Base-by-base conservation (phyloP, 2,329 filamentous ascomycete genomes). In the Sphaerulina musiva region DNA sequence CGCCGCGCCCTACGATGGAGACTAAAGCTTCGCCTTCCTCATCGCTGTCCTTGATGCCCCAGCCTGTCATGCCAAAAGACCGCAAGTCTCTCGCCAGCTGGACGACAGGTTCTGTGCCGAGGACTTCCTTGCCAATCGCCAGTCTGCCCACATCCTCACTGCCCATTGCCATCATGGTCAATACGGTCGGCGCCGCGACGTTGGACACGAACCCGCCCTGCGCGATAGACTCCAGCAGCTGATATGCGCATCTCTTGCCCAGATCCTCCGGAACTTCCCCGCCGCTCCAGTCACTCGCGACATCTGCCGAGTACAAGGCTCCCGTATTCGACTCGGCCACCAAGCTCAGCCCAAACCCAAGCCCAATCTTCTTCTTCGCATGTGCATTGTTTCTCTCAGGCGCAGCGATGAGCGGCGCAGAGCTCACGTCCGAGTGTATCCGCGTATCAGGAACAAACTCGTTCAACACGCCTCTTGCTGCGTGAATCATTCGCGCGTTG, bases 151-250 rank as follows among this genome's bases (percentile, higher is more conserved):
- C 90, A 70, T 98, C 93, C 69, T 97, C 93, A 1, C 87, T 89
- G 0, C 93, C 93, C 93, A 98, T 97, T 34, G 91, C 89, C 93
- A 98, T 98, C 59, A 98, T 76, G 14, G 85, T 87, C 50, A 98
- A 72, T 60, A 95, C 79, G 0, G 86, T 92, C 2, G 82, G 77
- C 4, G 85, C 84, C 2, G 89, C 87, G 2, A 86, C 79, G 11
- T 77, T 78, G 50, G 84, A 85, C 2, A 88, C 87, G 68, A 89
- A 95, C 1, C 93, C 93, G 9, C 91, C 92, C 63, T 85, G 81
- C 48, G 81, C 81, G 57, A 97, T 85, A 20, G 83, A 80, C 72
- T 97, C 91, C 10, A 98, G 76, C 48, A 98, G 74, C 71, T 96
- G 91, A 68, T 87, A 89, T 12, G 93, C 93, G 69, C 89, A 95